Percentiles rank a stretch among this genome's conserved stretches.
These are phyloP conservation scores for Aristolochia fimbriata DNA, from an alignment of 164 flowering plant genomes.

Conservation along the genomic window DNA sequence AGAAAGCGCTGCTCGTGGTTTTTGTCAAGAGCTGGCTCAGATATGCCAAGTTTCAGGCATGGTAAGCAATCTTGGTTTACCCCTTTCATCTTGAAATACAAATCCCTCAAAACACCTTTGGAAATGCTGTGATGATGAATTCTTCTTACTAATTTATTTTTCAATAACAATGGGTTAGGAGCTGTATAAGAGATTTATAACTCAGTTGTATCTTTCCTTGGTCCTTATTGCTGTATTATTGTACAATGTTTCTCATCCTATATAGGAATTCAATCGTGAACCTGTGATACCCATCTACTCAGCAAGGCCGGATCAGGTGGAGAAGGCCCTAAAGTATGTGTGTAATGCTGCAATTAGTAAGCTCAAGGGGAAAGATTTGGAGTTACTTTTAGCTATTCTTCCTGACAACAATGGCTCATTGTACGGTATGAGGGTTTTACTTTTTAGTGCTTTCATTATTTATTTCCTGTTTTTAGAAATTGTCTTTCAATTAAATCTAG, in stretches of 20 bases:
- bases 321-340: conserved; percentile 40
- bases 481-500: no score
- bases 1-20: conserved; percentile 40
- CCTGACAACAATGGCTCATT: conserved; percentile 48
- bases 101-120: no score
- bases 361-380: conserved; percentile 38
- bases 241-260: not conserved
- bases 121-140: no score
- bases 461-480: no score
- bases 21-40: conserved; percentile 48
- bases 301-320: conserved; percentile 44
- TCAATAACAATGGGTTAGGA: not conserved
- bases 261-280: conserved; percentile 45
- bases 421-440: conserved; percentile 29
- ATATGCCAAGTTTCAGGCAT: conserved; percentile 61
- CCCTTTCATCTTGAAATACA: no score
- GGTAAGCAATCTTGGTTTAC: conserved; percentile 20
- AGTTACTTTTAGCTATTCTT: conserved; percentile 37
- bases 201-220: not conserved
- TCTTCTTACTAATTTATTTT: not conserved
- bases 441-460: not conserved
- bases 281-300: conserved; percentile 38
- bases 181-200: not conserved
- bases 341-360: conserved; percentile 25
- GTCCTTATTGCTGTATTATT: not conserved